Evolutionary conservation across 2,329 filamentous ascomycete species (phyloP), one percentile per base, ranked within the genome.

Genomic region (Penicillium sp.): DNA sequence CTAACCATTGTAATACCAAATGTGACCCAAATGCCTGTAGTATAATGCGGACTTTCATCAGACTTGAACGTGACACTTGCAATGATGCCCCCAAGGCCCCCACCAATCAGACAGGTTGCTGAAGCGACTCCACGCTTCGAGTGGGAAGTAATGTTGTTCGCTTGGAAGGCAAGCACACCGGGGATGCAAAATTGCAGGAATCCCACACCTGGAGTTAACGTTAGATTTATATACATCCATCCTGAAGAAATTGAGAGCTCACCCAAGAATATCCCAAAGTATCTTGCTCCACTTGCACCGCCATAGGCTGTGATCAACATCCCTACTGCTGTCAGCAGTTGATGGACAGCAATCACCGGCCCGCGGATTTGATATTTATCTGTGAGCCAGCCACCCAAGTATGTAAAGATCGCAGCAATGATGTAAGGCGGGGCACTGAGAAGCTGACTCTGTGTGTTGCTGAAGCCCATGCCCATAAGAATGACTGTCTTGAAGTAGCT

Each of bases 401-500:
- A 71, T 29, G 68, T 70, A 55, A 70, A 62, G 7, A 75, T 60
- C 1, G 71, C 73, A 9, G 72, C 72, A 15, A 71, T 40, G 25
- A 70, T 60, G 58, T 73, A 72, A 12, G 72, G 72, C 1, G 72
- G 67, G 25, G 68, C 68, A 8, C 64, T 61, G 13, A 72, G 64
- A 34, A 68, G 61, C 50, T 75, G 72, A 7, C 64, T 61, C 49
- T 71, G 57, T 0, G 63, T 68, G 6, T 61, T 67, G 15, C 61
- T 67, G 54, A 69, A 75, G 1, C 72, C 72, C 65, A 77, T 70
- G 7, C 71, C 69, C 13, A 62, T 65, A 10, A 76, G 60, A 42
- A 75, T 74, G 48, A 75, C 68, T 3, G 73, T 72, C 4, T 73
- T 64, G 60, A 75, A 75, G 52, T 74, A 73, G 46, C 62, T 63